Conservation (phyloP, 2,329 filamentous ascomycete genomes). For the Phaeosphaeriaceae sp. region DNA sequence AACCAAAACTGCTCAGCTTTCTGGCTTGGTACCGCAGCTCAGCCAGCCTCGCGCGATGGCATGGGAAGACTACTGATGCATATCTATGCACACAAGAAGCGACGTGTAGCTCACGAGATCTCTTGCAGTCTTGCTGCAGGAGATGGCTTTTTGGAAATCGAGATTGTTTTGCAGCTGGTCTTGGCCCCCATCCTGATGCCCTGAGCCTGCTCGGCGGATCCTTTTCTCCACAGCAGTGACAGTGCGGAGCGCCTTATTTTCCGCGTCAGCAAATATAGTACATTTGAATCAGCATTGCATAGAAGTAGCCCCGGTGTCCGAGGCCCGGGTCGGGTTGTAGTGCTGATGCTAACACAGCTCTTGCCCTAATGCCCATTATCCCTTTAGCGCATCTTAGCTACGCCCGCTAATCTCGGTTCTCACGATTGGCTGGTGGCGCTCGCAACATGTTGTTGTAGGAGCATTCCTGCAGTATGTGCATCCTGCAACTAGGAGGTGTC, state of each 20-base stretch:
- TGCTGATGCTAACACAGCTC: conserved; percentile 7
- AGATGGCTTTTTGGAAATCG: not conserved
- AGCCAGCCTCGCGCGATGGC: not conserved
- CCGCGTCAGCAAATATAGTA: not conserved
- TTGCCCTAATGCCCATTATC: not conserved
- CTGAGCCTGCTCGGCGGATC: not conserved
- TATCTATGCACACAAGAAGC: not conserved
- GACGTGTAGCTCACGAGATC: not conserved
- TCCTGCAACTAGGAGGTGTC: not conserved
- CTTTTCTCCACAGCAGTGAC: not conserved
- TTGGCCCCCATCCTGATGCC: not conserved
- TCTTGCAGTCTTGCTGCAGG: not conserved
- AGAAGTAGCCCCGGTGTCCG: not conserved
- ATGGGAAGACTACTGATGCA: not conserved
- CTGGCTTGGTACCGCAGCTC: not conserved
- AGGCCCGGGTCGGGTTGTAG: not conserved
- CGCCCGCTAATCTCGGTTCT: not conserved
- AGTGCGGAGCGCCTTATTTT: not conserved
- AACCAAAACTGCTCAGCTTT: not conserved
- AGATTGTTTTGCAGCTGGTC: not conserved
- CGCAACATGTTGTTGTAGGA: not conserved
- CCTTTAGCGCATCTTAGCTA: not conserved
- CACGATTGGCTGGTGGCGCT: not conserved
- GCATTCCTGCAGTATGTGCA: not conserved
- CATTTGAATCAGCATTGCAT: not conserved